These are phyloP conservation scores for Backusella westeae DNA, from an alignment of 192 early-diverging fungal genomes.

Conservation along the genomic window DNA sequence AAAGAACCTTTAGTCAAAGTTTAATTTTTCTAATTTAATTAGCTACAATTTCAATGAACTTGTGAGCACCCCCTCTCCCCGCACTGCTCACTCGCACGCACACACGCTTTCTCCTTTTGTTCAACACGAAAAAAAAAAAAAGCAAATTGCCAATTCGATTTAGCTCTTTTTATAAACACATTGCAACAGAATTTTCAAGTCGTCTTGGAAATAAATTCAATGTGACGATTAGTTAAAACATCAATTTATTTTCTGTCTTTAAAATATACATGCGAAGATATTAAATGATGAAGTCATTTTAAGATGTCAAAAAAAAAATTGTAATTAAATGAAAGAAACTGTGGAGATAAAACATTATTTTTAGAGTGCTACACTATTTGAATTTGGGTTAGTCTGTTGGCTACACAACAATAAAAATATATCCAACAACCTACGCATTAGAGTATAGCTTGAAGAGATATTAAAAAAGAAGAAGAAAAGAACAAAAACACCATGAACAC, in stretches of 20 bases:
- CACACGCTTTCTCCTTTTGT: conserved; percentile 6
- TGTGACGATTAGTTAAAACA: background rate
- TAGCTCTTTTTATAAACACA: background rate
- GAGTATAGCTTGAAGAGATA: background rate
- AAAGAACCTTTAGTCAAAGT: background rate
- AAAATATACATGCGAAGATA: background rate
- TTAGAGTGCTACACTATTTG: background rate
- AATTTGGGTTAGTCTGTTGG: background rate
- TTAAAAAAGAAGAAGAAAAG: background rate
- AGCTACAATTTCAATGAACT: background rate
- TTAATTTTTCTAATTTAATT: background rate
- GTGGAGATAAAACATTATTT: background rate
- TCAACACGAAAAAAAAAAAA: background rate
- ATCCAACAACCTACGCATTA: background rate
- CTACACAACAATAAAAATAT: background rate
- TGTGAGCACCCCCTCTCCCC: background rate
- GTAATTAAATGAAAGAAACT: background rate
- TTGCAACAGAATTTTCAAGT: background rate
- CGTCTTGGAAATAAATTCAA: background rate
- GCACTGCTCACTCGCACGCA: background rate
- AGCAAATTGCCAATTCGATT: background rate
- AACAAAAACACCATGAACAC: background rate
- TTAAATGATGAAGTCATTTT: background rate
- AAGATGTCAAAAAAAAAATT: background rate
- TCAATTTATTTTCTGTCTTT: background rate